These are phyloP conservation scores for Neofusicoccum cordaticola DNA, from an alignment of 2,329 filamentous ascomycete species.

Conservation along the genomic window DNA sequence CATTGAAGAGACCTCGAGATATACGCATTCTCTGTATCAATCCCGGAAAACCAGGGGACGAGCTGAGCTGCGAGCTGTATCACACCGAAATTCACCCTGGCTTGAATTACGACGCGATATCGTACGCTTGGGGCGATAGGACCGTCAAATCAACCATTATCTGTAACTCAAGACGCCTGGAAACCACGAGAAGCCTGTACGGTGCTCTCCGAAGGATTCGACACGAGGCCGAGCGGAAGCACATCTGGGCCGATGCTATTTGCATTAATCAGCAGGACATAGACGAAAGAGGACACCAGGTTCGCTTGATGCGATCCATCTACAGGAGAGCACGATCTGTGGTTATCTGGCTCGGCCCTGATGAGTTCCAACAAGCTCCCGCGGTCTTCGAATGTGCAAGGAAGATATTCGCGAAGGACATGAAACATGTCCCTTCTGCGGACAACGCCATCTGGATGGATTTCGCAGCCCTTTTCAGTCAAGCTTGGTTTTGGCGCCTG, in stretches of 20 bases:
- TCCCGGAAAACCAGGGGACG: not conserved
- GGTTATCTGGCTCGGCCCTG: constrained; percentile 14
- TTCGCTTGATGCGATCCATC: constrained; percentile 18
- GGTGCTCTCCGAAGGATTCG: constrained; percentile 16
- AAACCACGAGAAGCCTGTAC: constrained; percentile 6
- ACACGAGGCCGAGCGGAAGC: not conserved
- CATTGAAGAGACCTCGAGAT: not conserved
- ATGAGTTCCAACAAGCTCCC: not conserved
- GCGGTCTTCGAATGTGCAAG: not conserved
- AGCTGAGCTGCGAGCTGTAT: not conserved
- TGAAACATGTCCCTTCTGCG: not conserved
- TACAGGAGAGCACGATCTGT: constrained; percentile 15
- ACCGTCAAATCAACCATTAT: not conserved
- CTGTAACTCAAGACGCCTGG: not conserved
- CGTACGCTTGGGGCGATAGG: constrained; percentile 20
- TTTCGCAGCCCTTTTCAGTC: not conserved
- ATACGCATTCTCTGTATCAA: not conserved
- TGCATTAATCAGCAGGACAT: constrained; percentile 20
- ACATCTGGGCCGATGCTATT: constrained; percentile 20
- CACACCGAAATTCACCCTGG: not conserved
- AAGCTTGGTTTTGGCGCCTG: constrained; percentile 7
- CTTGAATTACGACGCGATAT: constrained; percentile 18
- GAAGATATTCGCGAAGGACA: not conserved
- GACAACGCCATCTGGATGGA: not conserved
- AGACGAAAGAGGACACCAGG: constrained; percentile 17